A percentile compares a stretch with the other conserved stretches of the same genome.
Evolutionary conservation across 2,329 filamentous ascomycete genomes (phyloP).

Genomic region (Pseudocercospora fijiensis): DNA sequence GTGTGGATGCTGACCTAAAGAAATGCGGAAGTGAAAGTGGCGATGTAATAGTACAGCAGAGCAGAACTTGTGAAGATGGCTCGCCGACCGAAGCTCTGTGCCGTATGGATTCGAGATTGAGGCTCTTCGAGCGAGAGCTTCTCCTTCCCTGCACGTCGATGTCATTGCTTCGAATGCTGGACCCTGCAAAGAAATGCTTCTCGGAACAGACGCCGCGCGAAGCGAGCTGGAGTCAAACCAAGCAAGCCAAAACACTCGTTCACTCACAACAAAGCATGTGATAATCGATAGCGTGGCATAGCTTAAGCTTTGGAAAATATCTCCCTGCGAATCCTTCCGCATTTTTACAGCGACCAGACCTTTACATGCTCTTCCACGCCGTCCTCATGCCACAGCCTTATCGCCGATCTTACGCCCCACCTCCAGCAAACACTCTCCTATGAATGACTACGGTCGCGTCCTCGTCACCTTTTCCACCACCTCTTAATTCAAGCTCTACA

Average conservation of each 20-base stretch:
- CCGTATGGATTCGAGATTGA: slow-evolving; percentile 3
- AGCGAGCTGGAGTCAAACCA: neutral
- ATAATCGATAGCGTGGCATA: neutral
- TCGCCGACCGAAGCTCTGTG: slow-evolving; percentile 2
- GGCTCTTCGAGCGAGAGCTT: slow-evolving; percentile 3
- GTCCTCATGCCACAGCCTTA: neutral
- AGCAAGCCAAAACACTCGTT: neutral
- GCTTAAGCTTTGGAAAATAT: neutral
- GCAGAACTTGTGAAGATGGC: neutral
- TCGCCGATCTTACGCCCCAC: neutral
- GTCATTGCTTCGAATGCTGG: neutral
- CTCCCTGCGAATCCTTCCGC: no score
- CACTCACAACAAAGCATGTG: slow-evolving; percentile 6
- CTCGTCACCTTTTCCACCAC: neutral
- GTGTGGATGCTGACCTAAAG: neutral
- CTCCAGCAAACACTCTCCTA: neutral
- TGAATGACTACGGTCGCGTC: neutral
- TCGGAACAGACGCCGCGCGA: neutral
- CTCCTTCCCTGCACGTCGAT: neutral
- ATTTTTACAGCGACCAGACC: no score
- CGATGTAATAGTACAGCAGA: neutral
- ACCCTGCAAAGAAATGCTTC: neutral
- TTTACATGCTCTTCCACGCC: neutral
- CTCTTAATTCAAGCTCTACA: neutral
- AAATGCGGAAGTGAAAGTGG: neutral